phyloP scores from a whole-genome alignment of 1,284 basidiomycete species.

The Cryptococcus jaspeensis region DNA sequence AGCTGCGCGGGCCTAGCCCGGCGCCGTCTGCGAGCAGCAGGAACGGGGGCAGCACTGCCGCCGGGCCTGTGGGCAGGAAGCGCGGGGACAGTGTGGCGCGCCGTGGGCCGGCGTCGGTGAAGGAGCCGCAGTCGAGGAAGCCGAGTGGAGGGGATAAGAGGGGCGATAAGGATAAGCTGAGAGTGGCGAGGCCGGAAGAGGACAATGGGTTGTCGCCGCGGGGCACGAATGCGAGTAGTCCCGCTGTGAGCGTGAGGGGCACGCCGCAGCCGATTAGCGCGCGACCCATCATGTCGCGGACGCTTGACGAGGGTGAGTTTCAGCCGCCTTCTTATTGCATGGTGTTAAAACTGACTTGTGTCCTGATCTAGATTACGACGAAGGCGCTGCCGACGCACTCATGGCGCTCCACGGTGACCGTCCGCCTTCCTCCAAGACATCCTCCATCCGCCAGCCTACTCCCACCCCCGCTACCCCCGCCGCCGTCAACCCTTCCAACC shows the following conservation, averaged over 20 bases:
- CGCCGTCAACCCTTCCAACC: no score
- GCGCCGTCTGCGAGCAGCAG: constrained; percentile 29
- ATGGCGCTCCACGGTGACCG: constrained; percentile 49
- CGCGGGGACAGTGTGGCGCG: constrained; percentile 12
- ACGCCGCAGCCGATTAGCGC: constrained; percentile 21
- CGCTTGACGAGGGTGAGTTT: constrained; percentile 47
- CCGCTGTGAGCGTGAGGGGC: constrained; percentile 13
- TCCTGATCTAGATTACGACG: constrained; percentile 51
- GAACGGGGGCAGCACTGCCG: no score
- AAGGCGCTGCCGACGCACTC: constrained; percentile 49
- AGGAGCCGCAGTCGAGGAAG: no score
- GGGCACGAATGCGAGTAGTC: constrained; percentile 17
- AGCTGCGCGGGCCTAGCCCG: constrained; percentile 37
- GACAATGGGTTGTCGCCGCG: constrained; percentile 13
- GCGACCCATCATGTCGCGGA: constrained; percentile 18
- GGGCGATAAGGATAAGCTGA: no score
- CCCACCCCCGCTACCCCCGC: constrained; percentile 1
- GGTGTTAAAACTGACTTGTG: constrained; percentile 5
- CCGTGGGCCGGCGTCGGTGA: constrained; percentile 3
- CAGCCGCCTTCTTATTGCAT: background rate
- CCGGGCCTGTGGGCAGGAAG: no score
- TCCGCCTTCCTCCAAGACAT: constrained; percentile 35
- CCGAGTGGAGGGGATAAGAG: no score
- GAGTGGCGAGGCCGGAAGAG: no score
- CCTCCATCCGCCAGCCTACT: constrained; percentile 16